Percentiles rank a stretch among this genome's conserved stretches.
phyloP scores from a whole-genome alignment of 139 green algal genomes.

The Deuterostichococcus epilithicus region DNA sequence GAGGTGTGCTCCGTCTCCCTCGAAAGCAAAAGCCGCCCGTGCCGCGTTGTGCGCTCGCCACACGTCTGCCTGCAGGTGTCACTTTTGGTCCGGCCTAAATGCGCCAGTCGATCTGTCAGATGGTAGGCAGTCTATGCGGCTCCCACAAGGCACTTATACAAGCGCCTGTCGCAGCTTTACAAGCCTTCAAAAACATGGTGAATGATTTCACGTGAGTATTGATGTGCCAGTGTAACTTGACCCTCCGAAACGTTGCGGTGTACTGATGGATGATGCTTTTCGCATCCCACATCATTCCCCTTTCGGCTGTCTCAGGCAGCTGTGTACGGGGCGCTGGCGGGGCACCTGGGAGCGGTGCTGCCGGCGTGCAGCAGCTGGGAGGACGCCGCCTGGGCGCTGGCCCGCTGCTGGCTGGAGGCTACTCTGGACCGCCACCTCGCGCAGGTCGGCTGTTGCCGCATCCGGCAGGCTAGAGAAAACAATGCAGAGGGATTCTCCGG shows the following conservation, averaged over 20 bases:
- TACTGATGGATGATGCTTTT: no score
- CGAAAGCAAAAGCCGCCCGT: not conserved
- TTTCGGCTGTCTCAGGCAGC: constrained; percentile 50
- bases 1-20: not conserved
- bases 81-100: no score
- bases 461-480: not conserved
- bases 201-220: no score
- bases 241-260: no score
- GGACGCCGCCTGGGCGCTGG: constrained; percentile 65
- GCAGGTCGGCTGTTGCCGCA: constrained; percentile 6
- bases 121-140: no score
- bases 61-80: no score
- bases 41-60: constrained; percentile 11
- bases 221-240: no score
- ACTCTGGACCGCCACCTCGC: constrained; percentile 25
- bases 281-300: no score
- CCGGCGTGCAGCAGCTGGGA: constrained; percentile 68
- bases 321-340: constrained; percentile 55
- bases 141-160: no score
- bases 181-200: no score
- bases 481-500: not conserved
- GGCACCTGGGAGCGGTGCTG: constrained; percentile 42
- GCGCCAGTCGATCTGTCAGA: no score
- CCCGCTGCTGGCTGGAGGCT: constrained; percentile 52
- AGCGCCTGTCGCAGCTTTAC: no score